Conservation (phyloP, 139 green algal species). For the Parachlorella kessleri region DNA sequence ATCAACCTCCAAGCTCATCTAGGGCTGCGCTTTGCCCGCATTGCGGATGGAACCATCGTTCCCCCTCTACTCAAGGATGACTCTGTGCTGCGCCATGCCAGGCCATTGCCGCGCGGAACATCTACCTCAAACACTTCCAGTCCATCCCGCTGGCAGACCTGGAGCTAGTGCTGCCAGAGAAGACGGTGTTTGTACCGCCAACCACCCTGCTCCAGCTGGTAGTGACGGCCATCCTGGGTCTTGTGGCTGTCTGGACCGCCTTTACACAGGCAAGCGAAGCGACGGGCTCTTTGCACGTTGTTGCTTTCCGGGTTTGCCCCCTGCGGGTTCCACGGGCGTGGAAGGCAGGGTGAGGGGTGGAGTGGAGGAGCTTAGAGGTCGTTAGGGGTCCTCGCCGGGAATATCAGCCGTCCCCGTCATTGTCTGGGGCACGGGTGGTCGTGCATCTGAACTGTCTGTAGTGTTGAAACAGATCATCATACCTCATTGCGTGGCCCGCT, state of each 20-base stretch:
- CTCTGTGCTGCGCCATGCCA: background rate
- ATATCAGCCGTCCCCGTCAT: no score
- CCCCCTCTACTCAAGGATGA: no score
- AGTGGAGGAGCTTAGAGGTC: no score
- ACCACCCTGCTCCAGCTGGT: constrained; percentile 52
- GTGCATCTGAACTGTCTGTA: no score
- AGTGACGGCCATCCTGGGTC: constrained; percentile 45
- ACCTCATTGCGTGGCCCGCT: no score
- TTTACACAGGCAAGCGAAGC: background rate
- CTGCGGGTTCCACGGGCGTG: no score
- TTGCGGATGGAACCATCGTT: no score
- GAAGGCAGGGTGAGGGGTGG: no score
- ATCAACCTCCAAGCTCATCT: constrained; percentile 22
- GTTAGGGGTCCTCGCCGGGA: no score
- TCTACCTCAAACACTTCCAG: constrained; percentile 74
- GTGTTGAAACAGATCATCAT: no score
- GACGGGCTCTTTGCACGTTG: background rate
- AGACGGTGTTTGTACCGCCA: constrained; percentile 51
- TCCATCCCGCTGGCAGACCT: constrained; percentile 79
- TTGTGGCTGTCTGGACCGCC: constrained; percentile 29
- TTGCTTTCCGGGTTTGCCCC: background rate
- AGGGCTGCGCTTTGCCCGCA: no score
- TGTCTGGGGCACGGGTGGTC: no score
- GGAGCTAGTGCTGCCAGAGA: constrained; percentile 85
- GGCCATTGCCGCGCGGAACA: constrained; percentile 48